Conservation (phyloP, 148 eudicot species). For the Suaeda aralocaspica region DNA sequence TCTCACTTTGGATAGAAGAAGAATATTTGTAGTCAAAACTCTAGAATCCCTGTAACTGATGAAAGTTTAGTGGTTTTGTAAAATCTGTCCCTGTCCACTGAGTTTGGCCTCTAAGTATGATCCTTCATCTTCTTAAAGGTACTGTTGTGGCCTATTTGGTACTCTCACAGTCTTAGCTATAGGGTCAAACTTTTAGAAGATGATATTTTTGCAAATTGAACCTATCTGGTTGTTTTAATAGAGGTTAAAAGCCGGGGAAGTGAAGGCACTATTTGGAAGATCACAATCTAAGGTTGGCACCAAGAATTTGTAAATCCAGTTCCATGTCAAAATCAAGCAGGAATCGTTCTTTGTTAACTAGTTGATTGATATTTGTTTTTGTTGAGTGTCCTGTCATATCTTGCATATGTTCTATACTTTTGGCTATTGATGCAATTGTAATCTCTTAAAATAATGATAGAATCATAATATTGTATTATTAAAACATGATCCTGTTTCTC, state of each 20-base stretch:
- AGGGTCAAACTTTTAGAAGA: conserved; percentile 30
- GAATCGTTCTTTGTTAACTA: conserved; percentile 17
- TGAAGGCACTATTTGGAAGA: conserved; percentile 6
- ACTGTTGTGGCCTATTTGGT: conserved; percentile 1
- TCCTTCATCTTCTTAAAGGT: conserved; percentile 13
- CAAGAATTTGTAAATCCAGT: conserved; percentile 17
- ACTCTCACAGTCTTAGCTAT: conserved; percentile 11
- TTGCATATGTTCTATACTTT: conserved; percentile 36
- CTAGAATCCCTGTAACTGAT: neutral
- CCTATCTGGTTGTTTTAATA: conserved; percentile 3
- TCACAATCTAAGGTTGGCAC: conserved; percentile 12
- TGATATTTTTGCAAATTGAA: conserved; percentile 19
- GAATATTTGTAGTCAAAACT: neutral
- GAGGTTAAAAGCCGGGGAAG: conserved; percentile 21
- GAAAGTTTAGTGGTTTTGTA: neutral
- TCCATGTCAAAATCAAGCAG: conserved; percentile 11
- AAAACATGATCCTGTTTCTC: conserved; percentile 26
- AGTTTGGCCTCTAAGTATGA: neutral
- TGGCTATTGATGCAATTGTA: conserved; percentile 27
- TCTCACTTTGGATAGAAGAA: neutral
- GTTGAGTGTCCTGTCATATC: conserved; percentile 40
- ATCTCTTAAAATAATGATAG: conserved; percentile 15
- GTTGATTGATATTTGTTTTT: conserved; percentile 20
- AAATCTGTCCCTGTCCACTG: neutral
- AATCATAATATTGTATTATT: conserved; percentile 17